phyloP scores from a whole-genome alignment of 1,284 basidiomycete genomes.

The Porphyrellus sp. region DNA sequence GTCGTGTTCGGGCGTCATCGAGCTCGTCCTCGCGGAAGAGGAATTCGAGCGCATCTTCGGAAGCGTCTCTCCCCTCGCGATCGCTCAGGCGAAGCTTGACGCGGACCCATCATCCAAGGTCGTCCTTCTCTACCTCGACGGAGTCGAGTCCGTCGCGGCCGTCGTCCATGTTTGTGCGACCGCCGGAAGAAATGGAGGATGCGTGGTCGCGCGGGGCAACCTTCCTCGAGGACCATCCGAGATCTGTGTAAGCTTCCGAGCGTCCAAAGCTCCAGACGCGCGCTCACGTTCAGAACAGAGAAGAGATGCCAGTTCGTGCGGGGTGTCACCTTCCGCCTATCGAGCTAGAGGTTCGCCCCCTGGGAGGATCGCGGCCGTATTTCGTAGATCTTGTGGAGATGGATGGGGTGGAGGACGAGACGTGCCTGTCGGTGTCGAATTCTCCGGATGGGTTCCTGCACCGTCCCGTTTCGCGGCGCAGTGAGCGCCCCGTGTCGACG shows the following conservation, averaged over 20 bases:
- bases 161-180: slow-evolving; percentile 18
- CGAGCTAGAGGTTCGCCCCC: slow-evolving; percentile 12
- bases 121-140: slow-evolving; percentile 1
- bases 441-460: slow-evolving; percentile 11
- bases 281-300: slow-evolving; percentile 1
- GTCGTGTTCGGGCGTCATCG: slow-evolving; percentile 13
- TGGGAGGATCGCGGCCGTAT: slow-evolving; percentile 10
- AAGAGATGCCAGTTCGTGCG: background rate
- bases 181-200: slow-evolving; percentile 9
- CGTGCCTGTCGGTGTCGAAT: slow-evolving; percentile 18
- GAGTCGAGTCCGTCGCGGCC: slow-evolving; percentile 11
- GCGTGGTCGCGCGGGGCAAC: slow-evolving; percentile 4
- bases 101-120: slow-evolving; percentile 2
- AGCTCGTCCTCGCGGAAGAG: slow-evolving; percentile 8
- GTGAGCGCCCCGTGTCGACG: slow-evolving; percentile 12
- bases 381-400: slow-evolving; percentile 19
- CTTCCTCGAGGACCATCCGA: background rate
- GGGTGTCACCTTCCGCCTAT: slow-evolving; percentile 5
- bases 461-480: slow-evolving; percentile 7
- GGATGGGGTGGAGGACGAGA: slow-evolving; percentile 14
- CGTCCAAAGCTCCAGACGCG: background rate
- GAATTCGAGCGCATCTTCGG: background rate
- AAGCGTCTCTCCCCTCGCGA: slow-evolving; percentile 6
- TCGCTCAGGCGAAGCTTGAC: slow-evolving; percentile 6
- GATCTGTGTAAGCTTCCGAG: slow-evolving; percentile 16